Evolutionary conservation across 768 basidiomycete species (phyloP), one percentile per base, ranked within the genome.

Genomic region (Suillus lakei): DNA sequence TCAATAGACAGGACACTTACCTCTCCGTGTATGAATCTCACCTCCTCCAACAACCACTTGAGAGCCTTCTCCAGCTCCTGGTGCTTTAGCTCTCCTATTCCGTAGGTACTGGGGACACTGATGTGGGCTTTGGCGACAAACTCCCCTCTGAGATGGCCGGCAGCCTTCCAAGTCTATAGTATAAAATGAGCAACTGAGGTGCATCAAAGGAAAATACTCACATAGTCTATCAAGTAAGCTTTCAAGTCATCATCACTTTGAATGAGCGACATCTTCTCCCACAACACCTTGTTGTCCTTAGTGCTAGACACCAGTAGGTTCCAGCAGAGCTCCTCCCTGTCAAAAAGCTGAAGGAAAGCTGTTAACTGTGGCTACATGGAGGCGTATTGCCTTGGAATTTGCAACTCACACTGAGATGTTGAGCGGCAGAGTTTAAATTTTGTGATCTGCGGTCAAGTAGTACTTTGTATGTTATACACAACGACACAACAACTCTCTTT

Each of bases 71-170:
- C 23, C 36, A 41, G 21, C 36, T 60, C 23, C 23, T 53, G 2
- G 10, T 53, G 23, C 23, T 53, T 23, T 23, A 53, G 23, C 23
- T 53, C 30, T 53, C 30, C 30, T 23, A 53, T 53, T 23, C 50
- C 30, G 16, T 53, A 53, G 23, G 50, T 53, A 53, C 23, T 32
- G 50, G 50, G 50, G 23, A 53, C 50, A 53, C 50, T 53, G 50
- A 53, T 53, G 23, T 6, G 10, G 30, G 50, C 50, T 53, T 53
- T 53, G 50, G 50, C 8, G 30, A n/a, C 30, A 53, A 53, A 32
- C 30, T 53, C 50, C 50, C 50, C 50, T 53, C 50, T 53, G 50
- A 53, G 23, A 10, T 53, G 50, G 23, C 23, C 15, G 15, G 50
- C 23, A 53, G 23, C 50, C 15, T 53, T 53, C 50, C 50, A 53